Conservation (phyloP, 305 asterid species). For the Caryopteris hybrid region DNA sequence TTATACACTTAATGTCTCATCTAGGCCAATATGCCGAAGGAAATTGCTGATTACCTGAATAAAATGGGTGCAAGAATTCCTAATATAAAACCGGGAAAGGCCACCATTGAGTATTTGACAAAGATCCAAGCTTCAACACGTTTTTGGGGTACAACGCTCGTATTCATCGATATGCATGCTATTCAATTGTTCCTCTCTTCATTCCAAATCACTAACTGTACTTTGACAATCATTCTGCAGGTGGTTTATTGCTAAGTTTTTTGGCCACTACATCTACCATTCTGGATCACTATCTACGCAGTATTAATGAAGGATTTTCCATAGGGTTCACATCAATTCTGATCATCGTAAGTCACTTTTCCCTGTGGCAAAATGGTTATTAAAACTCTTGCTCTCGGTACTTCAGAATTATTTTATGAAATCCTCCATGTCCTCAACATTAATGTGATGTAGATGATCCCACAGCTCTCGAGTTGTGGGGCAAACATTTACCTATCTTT, state of each 20-base stretch:
- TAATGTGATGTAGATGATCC: too few relatives aligned
- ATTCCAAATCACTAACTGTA: neutral
- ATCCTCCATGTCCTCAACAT: too few relatives aligned
- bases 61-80: conserved; percentile 97
- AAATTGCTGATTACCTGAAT: conserved; percentile 90
- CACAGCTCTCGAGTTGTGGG: too few relatives aligned
- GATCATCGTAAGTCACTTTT: conserved; percentile 65
- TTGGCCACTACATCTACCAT: conserved; percentile 81
- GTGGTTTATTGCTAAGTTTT: conserved; percentile 79
- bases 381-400: neutral
- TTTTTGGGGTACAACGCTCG: conserved; percentile 72
- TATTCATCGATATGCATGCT: neutral
- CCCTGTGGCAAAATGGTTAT: neutral
- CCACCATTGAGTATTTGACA: conserved; percentile 84
- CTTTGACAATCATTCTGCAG: conserved; percentile 39
- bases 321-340: conserved; percentile 96
- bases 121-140: conserved; percentile 96
- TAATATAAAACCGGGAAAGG: conserved; percentile 88
- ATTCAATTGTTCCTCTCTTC: neutral
- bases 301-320: conserved; percentile 75
- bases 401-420: neutral
- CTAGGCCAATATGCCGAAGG: conserved; percentile 97
- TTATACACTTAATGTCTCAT: conserved; percentile 8
- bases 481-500: too few relatives aligned
- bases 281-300: conserved; percentile 81